Evolutionary conservation across 2,329 filamentous ascomycete species (phyloP).

Genomic region (Venturia aucupariae): DNA sequence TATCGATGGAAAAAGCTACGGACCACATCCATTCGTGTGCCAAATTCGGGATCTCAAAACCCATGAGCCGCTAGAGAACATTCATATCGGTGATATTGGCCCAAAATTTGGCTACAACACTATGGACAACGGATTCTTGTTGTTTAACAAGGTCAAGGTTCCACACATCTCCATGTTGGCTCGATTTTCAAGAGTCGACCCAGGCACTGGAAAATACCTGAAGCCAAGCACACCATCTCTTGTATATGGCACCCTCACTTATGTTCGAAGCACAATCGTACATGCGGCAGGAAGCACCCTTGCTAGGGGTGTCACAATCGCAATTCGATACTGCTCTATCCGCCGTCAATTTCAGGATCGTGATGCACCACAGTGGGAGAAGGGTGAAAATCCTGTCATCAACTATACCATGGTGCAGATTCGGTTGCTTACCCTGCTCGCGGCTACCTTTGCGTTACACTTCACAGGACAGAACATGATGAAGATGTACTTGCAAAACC

Average conservation of each 20-base stretch:
- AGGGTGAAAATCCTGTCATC: constrained; percentile 63
- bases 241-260: constrained; percentile 70
- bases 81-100: constrained; percentile 74
- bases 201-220: constrained; percentile 57
- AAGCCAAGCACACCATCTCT: constrained; percentile 57
- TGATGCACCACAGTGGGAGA: constrained; percentile 49
- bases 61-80: constrained; percentile 57
- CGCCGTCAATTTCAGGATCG: constrained; percentile 68
- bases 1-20: constrained; percentile 49
- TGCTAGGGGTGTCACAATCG: constrained; percentile 69
- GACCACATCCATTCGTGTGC: constrained; percentile 70
- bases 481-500: constrained; percentile 61
- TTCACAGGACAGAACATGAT: constrained; percentile 74
- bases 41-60: constrained; percentile 63
- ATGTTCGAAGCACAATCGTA: constrained; percentile 64
- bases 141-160: constrained; percentile 71
- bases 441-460: constrained; percentile 65
- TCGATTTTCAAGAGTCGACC: constrained; percentile 51
- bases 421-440: constrained; percentile 61
- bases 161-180: constrained; percentile 67
- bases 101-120: constrained; percentile 70
- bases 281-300: constrained; percentile 59
- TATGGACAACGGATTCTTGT: constrained; percentile 73
- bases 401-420: constrained; percentile 79
- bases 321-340: constrained; percentile 63